Percentiles rank a stretch among this genome's conserved stretches.
phyloP scores from a whole-genome alignment of 2,329 filamentous ascomycete species.

The Colletotrichum sp. region DNA sequence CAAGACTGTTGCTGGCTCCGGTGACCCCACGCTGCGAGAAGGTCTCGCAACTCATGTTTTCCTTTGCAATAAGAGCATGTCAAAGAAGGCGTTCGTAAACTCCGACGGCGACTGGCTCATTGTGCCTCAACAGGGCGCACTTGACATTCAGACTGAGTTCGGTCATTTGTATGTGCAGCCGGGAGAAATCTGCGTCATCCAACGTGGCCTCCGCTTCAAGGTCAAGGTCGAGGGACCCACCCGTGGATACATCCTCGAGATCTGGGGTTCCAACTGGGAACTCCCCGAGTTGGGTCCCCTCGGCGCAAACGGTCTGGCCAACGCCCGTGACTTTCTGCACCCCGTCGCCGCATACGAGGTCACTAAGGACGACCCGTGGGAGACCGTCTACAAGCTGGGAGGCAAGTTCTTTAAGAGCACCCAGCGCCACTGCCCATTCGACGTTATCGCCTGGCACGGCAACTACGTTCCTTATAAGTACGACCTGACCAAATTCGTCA shows the following conservation, averaged over 20 bases:
- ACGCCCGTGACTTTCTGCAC: slow-evolving; percentile 67
- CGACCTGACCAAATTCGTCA: slow-evolving; percentile 61
- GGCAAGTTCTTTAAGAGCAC: slow-evolving; percentile 64
- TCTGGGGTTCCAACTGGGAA: slow-evolving; percentile 68
- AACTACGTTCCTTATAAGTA: slow-evolving; percentile 68
- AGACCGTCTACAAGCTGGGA: slow-evolving; percentile 65
- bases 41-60: slow-evolving; percentile 56
- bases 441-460: slow-evolving; percentile 77
- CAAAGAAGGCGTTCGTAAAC: slow-evolving; percentile 52
- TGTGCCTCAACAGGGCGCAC: slow-evolving; percentile 66
- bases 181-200: slow-evolving; percentile 72
- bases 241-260: slow-evolving; percentile 70
- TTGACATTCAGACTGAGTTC: slow-evolving; percentile 73
- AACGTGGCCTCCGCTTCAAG: slow-evolving; percentile 59
- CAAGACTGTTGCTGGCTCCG: slow-evolving; percentile 53
- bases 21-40: slow-evolving; percentile 52
- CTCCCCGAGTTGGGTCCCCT: slow-evolving; percentile 72
- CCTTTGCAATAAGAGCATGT: slow-evolving; percentile 51
- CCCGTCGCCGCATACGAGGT: slow-evolving; percentile 65
- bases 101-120: slow-evolving; percentile 73
- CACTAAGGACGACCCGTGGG: slow-evolving; percentile 56
- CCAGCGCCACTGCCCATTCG: slow-evolving; percentile 71
- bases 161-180: slow-evolving; percentile 68
- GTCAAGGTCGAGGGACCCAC: slow-evolving; percentile 65
- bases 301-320: slow-evolving; percentile 70